These are phyloP conservation scores for Aegilops sharonensis DNA, from an alignment of 176 grass and related monocot species.

Conservation along the genomic window DNA sequence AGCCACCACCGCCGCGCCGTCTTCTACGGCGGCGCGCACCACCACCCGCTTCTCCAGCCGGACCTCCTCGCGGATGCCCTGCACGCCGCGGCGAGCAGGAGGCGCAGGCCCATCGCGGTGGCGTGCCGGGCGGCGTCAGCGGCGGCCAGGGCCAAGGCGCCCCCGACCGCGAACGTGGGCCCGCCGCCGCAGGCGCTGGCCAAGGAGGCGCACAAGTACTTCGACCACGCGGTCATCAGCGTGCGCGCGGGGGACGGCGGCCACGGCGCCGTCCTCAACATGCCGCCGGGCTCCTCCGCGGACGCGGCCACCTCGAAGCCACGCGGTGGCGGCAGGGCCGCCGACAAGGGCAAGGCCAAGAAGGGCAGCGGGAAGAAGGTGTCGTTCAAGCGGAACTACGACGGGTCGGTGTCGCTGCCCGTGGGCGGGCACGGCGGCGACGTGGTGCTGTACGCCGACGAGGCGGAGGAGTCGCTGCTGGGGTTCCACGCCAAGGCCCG, in stretches of 20 bases:
- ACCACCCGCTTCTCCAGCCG: background rate
- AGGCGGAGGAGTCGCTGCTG: constrained; percentile 66
- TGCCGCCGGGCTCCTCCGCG: constrained; percentile 40
- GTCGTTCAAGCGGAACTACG: constrained; percentile 83
- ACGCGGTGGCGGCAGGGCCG: constrained; percentile 40
- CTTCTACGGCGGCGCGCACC: background rate
- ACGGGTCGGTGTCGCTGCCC: constrained; percentile 84
- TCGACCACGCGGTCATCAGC: constrained; percentile 75
- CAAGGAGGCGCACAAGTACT: constrained; percentile 95
- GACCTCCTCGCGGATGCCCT: background rate
- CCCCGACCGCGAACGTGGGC: background rate
- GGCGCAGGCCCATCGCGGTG: constrained; percentile 12
- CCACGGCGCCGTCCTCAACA: constrained; percentile 76
- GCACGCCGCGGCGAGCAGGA: background rate
- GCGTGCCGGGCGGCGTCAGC: constrained; percentile 38
- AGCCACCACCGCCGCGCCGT: background rate
- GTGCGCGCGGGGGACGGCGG: constrained; percentile 85
- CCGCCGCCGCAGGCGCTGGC: constrained; percentile 28
- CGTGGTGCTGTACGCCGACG: constrained; percentile 79
- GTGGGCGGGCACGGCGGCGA: constrained; percentile 87
- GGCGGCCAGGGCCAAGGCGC: constrained; percentile 47
- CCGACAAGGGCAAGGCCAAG: constrained; percentile 33
- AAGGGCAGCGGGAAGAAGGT: constrained; percentile 44
- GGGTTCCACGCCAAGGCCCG: constrained; percentile 81
- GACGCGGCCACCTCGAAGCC: constrained; percentile 35